Evolutionary conservation across 1,139 yeast species (phyloP).

Genomic region (Geotrichum klebahnii): DNA sequence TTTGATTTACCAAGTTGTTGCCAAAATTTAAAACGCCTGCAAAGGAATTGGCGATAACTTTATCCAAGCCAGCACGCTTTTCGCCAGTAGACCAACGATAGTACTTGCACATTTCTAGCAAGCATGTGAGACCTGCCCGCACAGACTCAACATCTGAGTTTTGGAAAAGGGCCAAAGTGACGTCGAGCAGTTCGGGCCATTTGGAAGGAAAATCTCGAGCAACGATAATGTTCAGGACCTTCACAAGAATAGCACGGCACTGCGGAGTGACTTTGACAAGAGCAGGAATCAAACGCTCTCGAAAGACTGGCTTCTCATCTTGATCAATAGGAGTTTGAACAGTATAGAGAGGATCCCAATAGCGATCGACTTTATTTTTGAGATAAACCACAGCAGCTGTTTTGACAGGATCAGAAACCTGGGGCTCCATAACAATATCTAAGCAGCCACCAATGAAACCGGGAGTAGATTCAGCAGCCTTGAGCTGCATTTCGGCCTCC

Average conservation of each 20-base stretch:
- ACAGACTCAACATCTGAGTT: constrained; percentile 53
- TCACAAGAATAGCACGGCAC: constrained; percentile 56
- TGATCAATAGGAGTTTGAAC: constrained; percentile 45
- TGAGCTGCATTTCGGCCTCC: constrained; percentile 66
- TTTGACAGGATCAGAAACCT: constrained; percentile 55
- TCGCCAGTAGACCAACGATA: constrained; percentile 73
- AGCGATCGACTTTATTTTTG: constrained; percentile 67
- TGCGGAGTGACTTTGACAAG: constrained; percentile 43
- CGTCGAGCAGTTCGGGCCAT: constrained; percentile 67
- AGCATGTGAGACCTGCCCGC: constrained; percentile 71
- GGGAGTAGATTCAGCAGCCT: constrained; percentile 51
- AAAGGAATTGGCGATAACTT: constrained; percentile 59
- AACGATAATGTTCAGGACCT: constrained; percentile 64
- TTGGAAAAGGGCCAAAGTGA: constrained; percentile 54
- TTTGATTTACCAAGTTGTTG: constrained; percentile 49
- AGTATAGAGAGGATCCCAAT: constrained; percentile 50
- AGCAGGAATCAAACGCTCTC: constrained; percentile 55
- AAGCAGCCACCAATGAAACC: constrained; percentile 85
- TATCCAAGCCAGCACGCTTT: constrained; percentile 55
- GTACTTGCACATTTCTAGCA: constrained; percentile 68
- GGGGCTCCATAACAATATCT: constrained; percentile 59
- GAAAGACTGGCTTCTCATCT: constrained; percentile 69
- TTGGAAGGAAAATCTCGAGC: constrained; percentile 60
- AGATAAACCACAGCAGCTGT: constrained; percentile 83
- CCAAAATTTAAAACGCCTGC: constrained; percentile 69